These are phyloP conservation scores for Pachysolen tannophilus DNA, from an alignment of 805 yeast genomes.

Conservation along the genomic window DNA sequence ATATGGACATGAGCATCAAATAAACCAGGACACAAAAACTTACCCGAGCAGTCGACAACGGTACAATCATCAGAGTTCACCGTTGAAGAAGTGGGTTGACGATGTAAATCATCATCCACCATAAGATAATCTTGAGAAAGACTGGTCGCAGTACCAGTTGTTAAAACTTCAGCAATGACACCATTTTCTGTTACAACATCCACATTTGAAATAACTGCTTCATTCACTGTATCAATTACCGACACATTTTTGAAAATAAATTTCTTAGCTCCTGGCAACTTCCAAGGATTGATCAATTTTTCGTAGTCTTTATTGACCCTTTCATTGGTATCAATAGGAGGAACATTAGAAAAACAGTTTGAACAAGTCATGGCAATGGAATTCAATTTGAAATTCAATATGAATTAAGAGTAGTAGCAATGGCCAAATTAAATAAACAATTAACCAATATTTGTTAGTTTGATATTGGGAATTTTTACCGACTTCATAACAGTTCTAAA, in stretches of 20 bases:
- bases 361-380: slow-evolving; percentile 98
- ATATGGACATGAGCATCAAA: slow-evolving; percentile 21
- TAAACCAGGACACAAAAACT: slow-evolving; percentile 19
- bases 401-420: too few relatives aligned
- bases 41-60: slow-evolving; percentile 18
- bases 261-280: slow-evolving; percentile 14
- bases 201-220: slow-evolving; percentile 9
- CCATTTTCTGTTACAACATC: slow-evolving; percentile 16
- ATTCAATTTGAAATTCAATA: too few relatives aligned
- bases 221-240: slow-evolving; percentile 15
- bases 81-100: background rate
- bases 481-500: too few relatives aligned
- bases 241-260: slow-evolving; percentile 15
- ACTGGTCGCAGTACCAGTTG: slow-evolving; percentile 7
- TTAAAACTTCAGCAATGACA: too few relatives aligned
- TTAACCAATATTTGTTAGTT: too few relatives aligned
- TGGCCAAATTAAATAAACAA: too few relatives aligned
- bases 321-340: slow-evolving; percentile 19
- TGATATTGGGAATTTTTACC: too few relatives aligned
- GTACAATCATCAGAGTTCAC: slow-evolving; percentile 1
- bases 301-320: slow-evolving; percentile 16
- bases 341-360: slow-evolving; percentile 77
- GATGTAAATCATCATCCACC: too few relatives aligned
- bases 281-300: slow-evolving; percentile 18
- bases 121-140: slow-evolving; percentile 2